Base-by-base conservation (phyloP, 164 flowering plant species). In the Warburgia ugandensis region DNA sequence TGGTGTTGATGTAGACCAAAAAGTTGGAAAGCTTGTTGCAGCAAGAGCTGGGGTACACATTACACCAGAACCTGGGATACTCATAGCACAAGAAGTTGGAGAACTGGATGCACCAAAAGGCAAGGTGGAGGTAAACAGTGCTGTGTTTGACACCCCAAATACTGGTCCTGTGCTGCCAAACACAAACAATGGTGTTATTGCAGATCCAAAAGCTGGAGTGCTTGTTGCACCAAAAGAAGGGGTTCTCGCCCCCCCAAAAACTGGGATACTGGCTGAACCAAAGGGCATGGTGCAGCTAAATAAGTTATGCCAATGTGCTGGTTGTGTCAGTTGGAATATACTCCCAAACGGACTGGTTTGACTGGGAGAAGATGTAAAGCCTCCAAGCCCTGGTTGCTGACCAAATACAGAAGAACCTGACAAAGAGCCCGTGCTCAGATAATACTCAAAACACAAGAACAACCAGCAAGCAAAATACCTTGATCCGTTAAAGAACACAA, bases 291-390 rank as follows among this genome's bases (percentile, higher is more conserved):
- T n/a, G n/a, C n/a, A 65, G 50, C 88, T 86, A 69, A 84, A 84
- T 23, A 68, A 29, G 55, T 64, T 73, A 70, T 76, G 75, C 10
- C 87, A 87, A 72, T 79, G 81, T 31, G 92, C 74, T 5, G 95
- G 80, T 56, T 88, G 96, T 16, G 94, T 73, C 68, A 73, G 95
- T 54, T 78, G 95, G 67, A 65, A 72, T 48, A 95, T 57, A 66
- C 85, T 68, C 45, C 97, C 97, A 76, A 94, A 94, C 14, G 99
- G 96, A 71, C 77, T 80, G 29, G 88, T 43, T 63, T 75, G 96
- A 61, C 77, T 66, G 28, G 86, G 66, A 36, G 73, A 69, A 36
- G 96, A 73, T 33, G 91, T 94, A 77, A 88, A 88, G 7, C 78
- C 87, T 56, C 97, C 97, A 70, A 85, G 86, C 38, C 77, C 71